phyloP scores from a whole-genome alignment of 2,329 filamentous ascomycete species.

The Neofusicoccum kwambonambiense region DNA sequence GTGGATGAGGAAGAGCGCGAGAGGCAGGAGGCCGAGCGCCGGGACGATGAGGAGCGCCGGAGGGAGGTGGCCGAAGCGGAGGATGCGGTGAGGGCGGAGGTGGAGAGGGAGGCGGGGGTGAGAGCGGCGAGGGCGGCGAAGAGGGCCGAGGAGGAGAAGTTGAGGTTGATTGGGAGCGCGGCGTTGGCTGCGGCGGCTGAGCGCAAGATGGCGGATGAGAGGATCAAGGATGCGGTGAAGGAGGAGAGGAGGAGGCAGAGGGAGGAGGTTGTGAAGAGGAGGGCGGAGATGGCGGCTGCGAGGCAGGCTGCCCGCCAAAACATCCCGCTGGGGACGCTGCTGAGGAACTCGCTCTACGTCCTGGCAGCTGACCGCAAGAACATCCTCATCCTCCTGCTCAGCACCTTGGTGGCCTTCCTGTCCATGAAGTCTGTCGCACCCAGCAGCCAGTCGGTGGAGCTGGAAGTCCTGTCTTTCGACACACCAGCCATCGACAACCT shows the following conservation, averaged over 20 bases:
- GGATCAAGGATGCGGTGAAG: background rate
- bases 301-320: slow-evolving; percentile 25
- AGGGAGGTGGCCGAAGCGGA: background rate
- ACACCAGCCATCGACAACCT: background rate
- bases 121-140: background rate
- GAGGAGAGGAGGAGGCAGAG: background rate
- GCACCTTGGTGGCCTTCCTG: background rate
- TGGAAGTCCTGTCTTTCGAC: background rate
- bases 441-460: background rate
- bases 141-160: slow-evolving; percentile 23
- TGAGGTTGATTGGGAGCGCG: slow-evolving; percentile 15
- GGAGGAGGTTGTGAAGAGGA: background rate
- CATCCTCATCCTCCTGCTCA: slow-evolving; percentile 35
- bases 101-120: slow-evolving; percentile 14
- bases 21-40: slow-evolving; percentile 35
- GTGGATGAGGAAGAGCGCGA: slow-evolving; percentile 21
- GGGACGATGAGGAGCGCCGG: slow-evolving; percentile 23
- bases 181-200: slow-evolving; percentile 11
- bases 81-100: background rate
- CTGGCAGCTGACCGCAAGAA: slow-evolving; percentile 51
- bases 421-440: background rate
- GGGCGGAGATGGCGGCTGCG: background rate
- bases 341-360: slow-evolving; percentile 50
- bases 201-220: slow-evolving; percentile 2
- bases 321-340: slow-evolving; percentile 46